phyloP scores from a whole-genome alignment of 495 filamentous ascomycete genomes.

The Copromyces sp. region DNA sequence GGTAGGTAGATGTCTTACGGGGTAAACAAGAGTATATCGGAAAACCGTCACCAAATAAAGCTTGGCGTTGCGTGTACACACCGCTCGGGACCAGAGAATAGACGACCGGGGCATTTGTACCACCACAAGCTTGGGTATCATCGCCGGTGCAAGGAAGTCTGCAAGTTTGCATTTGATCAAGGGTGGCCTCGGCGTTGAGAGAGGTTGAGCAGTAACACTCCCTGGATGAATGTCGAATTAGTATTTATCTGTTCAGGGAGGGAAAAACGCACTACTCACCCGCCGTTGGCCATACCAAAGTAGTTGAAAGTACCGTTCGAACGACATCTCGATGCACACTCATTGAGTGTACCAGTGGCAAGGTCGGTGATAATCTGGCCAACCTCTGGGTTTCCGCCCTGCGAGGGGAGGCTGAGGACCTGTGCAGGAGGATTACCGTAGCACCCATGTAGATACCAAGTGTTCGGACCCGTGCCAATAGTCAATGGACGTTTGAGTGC shows the following conservation, averaged over 20 bases:
- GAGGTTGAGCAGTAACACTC: background rate
- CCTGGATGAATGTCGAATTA: background rate
- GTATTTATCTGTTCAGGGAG: background rate
- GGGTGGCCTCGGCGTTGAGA: background rate
- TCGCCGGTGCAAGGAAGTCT: background rate
- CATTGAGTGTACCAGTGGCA: constrained; percentile 1
- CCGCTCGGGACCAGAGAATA: background rate
- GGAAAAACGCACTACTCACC: background rate
- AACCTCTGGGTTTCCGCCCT: background rate
- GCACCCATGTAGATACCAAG: constrained; percentile 4
- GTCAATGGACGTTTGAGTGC: background rate
- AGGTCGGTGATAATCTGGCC: background rate
- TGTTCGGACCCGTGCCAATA: background rate
- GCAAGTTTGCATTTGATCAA: constrained; percentile 1
- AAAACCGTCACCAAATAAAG: background rate
- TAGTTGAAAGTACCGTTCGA: background rate
- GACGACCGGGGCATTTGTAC: background rate
- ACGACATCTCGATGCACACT: background rate
- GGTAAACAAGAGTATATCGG: background rate
- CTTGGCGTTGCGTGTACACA: background rate
- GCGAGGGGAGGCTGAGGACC: background rate
- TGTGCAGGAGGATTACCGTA: background rate
- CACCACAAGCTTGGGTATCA: background rate
- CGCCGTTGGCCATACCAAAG: constrained; percentile 2
- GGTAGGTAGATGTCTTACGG: background rate